Conservation (phyloP, 2,329 filamentous ascomycete species). For the Tricladium varicosporioides region DNA sequence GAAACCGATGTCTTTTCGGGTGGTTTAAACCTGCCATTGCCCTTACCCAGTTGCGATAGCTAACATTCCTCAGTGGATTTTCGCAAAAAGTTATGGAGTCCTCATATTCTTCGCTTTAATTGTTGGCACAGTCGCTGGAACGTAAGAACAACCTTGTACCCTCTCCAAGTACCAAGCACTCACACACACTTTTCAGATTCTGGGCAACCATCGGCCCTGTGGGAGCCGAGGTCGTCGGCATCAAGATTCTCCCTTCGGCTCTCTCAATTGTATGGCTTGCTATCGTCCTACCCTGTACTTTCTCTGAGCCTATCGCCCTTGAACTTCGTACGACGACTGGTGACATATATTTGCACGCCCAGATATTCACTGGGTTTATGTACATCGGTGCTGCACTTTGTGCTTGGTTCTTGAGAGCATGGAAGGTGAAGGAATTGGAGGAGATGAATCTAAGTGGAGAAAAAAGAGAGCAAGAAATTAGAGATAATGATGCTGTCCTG, state of each 20-base stretch:
- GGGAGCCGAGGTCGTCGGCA: conserved; percentile 69
- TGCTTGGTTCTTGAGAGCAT: conserved; percentile 53
- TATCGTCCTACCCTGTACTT: conserved; percentile 68
- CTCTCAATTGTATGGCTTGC: conserved; percentile 71
- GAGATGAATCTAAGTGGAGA: conserved; percentile 21
- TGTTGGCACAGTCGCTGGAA: conserved; percentile 65
- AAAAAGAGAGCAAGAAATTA: conserved; percentile 18
- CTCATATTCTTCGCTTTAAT: conserved; percentile 70
- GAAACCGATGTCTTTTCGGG: neutral
- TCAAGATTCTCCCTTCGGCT: conserved; percentile 65
- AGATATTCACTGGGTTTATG: conserved; percentile 60
- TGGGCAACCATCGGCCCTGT: conserved; percentile 70
- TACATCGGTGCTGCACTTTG: conserved; percentile 55
- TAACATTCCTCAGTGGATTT: conserved; percentile 53
- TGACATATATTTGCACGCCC: conserved; percentile 53
- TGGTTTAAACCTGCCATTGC: neutral
- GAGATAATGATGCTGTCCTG: conserved; percentile 19
- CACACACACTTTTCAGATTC: conserved; percentile 38
- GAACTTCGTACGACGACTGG: conserved; percentile 48
- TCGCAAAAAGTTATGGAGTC: conserved; percentile 62
- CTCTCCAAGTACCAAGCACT: neutral
- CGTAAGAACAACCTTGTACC: conserved; percentile 29
- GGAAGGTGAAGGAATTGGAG: conserved; percentile 58
- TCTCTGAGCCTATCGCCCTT: conserved; percentile 58
- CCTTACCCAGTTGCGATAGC: neutral